Conservation (phyloP, 331 rosid genomes). For the Quercus phellos region DNA sequence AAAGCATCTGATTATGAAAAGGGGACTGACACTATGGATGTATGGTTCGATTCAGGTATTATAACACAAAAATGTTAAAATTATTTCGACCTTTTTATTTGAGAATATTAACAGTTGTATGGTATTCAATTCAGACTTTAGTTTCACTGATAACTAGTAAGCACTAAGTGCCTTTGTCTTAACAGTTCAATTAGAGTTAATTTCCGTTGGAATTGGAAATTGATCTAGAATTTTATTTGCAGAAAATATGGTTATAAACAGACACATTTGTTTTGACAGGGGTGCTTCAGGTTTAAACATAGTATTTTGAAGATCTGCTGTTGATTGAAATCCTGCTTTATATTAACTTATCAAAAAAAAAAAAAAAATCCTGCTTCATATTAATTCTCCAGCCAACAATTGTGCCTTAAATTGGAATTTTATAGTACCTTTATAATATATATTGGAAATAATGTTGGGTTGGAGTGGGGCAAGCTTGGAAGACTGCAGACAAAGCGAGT, state of each 20-base stretch:
- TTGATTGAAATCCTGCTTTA: background rate
- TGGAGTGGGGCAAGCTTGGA: background rate
- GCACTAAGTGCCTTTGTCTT: background rate
- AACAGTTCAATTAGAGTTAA: background rate
- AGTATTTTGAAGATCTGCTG: background rate
- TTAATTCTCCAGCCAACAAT: background rate
- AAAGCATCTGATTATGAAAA: constrained; percentile 88
- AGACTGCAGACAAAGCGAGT: background rate
- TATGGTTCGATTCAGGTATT: constrained; percentile 99
- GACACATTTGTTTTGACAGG: background rate
- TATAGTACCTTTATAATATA: background rate
- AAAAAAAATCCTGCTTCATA: background rate
- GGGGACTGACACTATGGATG: constrained; percentile 99
- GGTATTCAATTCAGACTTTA: background rate
- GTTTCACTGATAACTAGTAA: background rate
- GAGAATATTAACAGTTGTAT: background rate
- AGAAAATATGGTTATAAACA: background rate
- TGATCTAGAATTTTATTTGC: background rate
- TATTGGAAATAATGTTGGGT: background rate
- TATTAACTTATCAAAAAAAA: too few species aligned
- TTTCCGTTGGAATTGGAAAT: background rate
- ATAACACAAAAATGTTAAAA: constrained; percentile 2
- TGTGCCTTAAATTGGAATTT: background rate
- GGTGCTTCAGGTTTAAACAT: background rate
- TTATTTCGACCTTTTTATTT: background rate